Percentiles rank a stretch among this genome's conserved stretches.
Conservation (phyloP, 1,284 basidiomycete genomes). For the Fomes fomentarius region DNA sequence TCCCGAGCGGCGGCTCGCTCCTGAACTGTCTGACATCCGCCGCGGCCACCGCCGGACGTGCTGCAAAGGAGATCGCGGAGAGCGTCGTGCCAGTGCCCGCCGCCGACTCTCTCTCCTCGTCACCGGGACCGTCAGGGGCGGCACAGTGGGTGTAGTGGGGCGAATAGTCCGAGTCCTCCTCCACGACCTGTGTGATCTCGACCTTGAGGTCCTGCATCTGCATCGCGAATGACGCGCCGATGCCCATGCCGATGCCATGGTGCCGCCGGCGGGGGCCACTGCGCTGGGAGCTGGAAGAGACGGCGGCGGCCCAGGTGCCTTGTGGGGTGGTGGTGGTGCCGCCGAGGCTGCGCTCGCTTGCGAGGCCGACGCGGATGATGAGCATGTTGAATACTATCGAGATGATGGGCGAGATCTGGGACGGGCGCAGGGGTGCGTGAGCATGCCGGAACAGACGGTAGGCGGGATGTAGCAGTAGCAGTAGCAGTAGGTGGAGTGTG, state of each 20-base stretch:
- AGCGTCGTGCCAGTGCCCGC: too few species aligned
- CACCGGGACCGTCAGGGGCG: too few species aligned
- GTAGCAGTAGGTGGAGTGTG: not conserved
- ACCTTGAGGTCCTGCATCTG: conserved; percentile 11
- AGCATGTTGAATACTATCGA: conserved; percentile 36
- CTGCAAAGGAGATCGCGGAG: too few species aligned
- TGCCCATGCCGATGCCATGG: too few species aligned
- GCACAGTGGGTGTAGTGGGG: too few species aligned
- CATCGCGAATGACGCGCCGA: conserved; percentile 18
- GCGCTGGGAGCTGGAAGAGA: conserved; percentile 1
- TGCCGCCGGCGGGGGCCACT: too few species aligned
- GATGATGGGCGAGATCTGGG: conserved; percentile 34
- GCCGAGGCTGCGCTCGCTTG: conserved; percentile 18
- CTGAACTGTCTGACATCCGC: not conserved
- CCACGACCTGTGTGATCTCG: conserved; percentile 15
- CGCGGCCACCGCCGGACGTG: not conserved
- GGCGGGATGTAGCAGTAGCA: too few species aligned
- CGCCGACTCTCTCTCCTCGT: too few species aligned
- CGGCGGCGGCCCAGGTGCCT: conserved; percentile 9
- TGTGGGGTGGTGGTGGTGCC: not conserved
- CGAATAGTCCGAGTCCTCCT: conserved; percentile 22
- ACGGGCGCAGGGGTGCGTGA: too few species aligned
- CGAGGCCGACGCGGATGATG: conserved; percentile 30
- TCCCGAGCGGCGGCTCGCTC: conserved; percentile 2
- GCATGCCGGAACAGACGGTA: too few species aligned